Base-by-base conservation (phyloP, 2,329 filamentous ascomycete genomes). In the Ceratocystis papillata region DNA sequence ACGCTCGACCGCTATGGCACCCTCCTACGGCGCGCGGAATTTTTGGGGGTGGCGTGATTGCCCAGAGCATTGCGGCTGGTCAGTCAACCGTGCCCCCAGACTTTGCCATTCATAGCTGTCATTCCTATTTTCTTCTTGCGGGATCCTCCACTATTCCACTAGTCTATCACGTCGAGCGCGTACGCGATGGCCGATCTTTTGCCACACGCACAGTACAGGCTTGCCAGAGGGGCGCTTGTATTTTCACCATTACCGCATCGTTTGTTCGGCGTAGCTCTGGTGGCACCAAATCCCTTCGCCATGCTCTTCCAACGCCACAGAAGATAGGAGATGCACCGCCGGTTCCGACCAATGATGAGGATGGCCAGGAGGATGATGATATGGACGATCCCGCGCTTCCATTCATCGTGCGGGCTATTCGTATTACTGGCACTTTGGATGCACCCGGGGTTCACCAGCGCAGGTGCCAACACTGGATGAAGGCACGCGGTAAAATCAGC, bases 121-220 rank as follows among this genome's bases (percentile, higher is more conserved):
- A 99, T 81, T 97, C 94, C 83, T 99, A 97, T 79, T 99, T 99
- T 76, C 86, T 99, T 44, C 85, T 97, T 1, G 92, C 93, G 3
- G 94, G 94, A 33, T 89, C 93, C 73, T 81, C 85, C 12, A 84
- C 88, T 68, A 87, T 94, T 20, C 93, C 94, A 41, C 88, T 97
- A 70, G 81, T 96, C 69, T 97, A 96, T 78, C 90, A 96, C 74
- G 94, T 99, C 60, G 94, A 97, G 78, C 84, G 89, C 64, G 90
- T 99, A 61, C 87, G 94, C 65, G 90, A 96, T 73, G 94, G 94
- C 7, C 86, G 87, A 68, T 92, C 88, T 63, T 99, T 92, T 75
- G 87, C 90, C 65, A 97, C 94, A 46, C 83, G 94, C 65, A 97
- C 93, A 0, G 94, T 99, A n/a, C 93, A 97, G 77, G 94, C 94